These are phyloP conservation scores for Cutaneotrichosporon sp. DNA, from an alignment of 1,284 basidiomycete species.

Conservation along the genomic window DNA sequence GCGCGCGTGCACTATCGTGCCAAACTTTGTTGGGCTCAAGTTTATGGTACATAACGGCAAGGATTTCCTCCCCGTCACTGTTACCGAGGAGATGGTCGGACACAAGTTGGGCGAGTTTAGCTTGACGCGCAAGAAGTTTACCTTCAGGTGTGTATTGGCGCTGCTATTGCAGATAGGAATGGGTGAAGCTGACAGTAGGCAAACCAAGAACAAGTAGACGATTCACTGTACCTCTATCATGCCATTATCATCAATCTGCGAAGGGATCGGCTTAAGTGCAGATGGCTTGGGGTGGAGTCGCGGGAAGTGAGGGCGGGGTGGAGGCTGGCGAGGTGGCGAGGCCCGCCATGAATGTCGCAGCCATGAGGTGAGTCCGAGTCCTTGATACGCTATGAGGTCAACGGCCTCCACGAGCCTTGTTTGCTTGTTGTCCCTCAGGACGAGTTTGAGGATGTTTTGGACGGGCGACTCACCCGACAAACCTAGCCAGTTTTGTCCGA, in stretches of 20 bases:
- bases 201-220: slow-evolving; percentile 29
- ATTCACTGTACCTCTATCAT: slow-evolving; percentile 13
- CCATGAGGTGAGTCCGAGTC: too few species aligned
- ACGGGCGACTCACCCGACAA: too few species aligned
- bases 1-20: slow-evolving; percentile 86
- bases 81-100: slow-evolving; percentile 97
- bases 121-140: slow-evolving; percentile 68
- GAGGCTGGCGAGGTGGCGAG: too few species aligned
- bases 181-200: slow-evolving; percentile 19
- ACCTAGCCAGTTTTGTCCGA: too few species aligned
- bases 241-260: slow-evolving; percentile 10
- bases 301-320: too few species aligned
- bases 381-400: too few species aligned
- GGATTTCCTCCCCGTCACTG: slow-evolving; percentile 76
- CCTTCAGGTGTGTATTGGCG: slow-evolving; percentile 46
- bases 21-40: slow-evolving; percentile 86
- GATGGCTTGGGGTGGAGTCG: too few species aligned
- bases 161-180: not conserved
- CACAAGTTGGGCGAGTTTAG: slow-evolving; percentile 97
- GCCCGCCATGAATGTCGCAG: too few species aligned
- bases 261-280: too few species aligned
- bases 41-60: slow-evolving; percentile 95
- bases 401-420: too few species aligned
- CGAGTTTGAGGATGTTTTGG: too few species aligned
- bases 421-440: too few species aligned